Conservation (phyloP, 2,329 filamentous ascomycete genomes). For the Graphilbum ipis-grandicollis region DNA sequence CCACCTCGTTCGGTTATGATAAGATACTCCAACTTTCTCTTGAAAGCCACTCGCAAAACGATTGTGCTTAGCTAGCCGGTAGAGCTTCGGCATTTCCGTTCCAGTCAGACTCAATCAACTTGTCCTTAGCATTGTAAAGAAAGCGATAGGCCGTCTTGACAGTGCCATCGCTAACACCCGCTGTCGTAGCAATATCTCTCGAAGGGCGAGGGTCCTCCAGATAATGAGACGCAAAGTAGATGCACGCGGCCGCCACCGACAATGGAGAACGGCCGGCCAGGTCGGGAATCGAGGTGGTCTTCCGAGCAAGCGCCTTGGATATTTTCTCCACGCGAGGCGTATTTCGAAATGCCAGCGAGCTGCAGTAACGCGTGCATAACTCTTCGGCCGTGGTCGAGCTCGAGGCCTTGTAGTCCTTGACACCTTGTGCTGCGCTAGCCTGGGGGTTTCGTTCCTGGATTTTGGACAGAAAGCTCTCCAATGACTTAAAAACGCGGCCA, state of each 20-base stretch:
- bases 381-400: constrained; percentile 66
- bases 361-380: constrained; percentile 81
- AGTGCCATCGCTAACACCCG: constrained; percentile 88
- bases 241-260: constrained; percentile 85
- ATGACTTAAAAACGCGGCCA: constrained; percentile 79
- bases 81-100: constrained; percentile 53
- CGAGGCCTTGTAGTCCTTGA: constrained; percentile 55
- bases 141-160: constrained; percentile 92
- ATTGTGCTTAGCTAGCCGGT: constrained; percentile 42
- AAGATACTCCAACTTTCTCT: too few species aligned
- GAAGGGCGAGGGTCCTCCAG: constrained; percentile 63
- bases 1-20: too few species aligned
- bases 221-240: constrained; percentile 86
- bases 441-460: constrained; percentile 45
- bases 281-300: constrained; percentile 60
- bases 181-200: constrained; percentile 73
- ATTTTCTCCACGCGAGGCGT: constrained; percentile 63
- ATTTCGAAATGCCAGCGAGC: constrained; percentile 56
- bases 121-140: constrained; percentile 57
- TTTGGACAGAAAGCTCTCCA: constrained; percentile 75
- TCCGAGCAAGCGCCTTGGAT: constrained; percentile 59
- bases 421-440: constrained; percentile 24
- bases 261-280: constrained; percentile 86
- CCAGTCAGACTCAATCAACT: constrained; percentile 25
- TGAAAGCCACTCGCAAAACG: too few species aligned